Evolutionary conservation across 345 rosid genomes (phyloP), one percentile per base, ranked within the genome.

Genomic region (Citrus trifoliata): DNA sequence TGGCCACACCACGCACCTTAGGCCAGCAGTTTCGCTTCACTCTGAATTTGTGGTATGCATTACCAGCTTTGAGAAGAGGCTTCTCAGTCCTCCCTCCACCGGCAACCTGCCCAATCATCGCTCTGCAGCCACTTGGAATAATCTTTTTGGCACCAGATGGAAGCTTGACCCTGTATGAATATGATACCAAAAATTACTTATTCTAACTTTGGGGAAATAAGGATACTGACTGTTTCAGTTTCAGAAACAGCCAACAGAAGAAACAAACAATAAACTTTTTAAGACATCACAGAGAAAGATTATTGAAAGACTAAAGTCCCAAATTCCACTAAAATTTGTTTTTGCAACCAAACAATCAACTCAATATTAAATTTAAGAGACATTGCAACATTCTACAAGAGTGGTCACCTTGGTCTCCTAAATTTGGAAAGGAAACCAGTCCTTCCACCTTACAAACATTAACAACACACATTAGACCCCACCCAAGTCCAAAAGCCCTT

Each of bases 1-100:
- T 87, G 28, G 90, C 90, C 81, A 87, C 90, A 81, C 90, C 90
- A 69, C 88, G 86, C 3, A 87, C 88, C 88, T 85, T 85, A 0
- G 90, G 90, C 90, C 88, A 87, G 88, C 90, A 83, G 83, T 87
- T 87, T 81, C 90, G 83, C 87, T 87, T 87, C 53, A 85, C 88
- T 16, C 88, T 76, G 77, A 77, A 85, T 65, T 87, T 87, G 85
- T 85, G 90, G 62, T 85, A 87, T 3, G 90, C 88, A 24, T 85
- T 87, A 9, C 90, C 90, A 10, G 90, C 90, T 85, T 87, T 87
- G 7, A 87, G 82, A 55, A 87, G 76, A 14, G 88, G 90, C 79
- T 82, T 87, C 88, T 87, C 90, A 32, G 90, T 87, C 71, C 88
- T 87, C 4, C 90, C 90, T 56, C 90, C 88, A 12, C 90, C 88